These are phyloP conservation scores for Lanmaoa pseudosensibilis DNA, from an alignment of 768 basidiomycete species.

Conservation along the genomic window DNA sequence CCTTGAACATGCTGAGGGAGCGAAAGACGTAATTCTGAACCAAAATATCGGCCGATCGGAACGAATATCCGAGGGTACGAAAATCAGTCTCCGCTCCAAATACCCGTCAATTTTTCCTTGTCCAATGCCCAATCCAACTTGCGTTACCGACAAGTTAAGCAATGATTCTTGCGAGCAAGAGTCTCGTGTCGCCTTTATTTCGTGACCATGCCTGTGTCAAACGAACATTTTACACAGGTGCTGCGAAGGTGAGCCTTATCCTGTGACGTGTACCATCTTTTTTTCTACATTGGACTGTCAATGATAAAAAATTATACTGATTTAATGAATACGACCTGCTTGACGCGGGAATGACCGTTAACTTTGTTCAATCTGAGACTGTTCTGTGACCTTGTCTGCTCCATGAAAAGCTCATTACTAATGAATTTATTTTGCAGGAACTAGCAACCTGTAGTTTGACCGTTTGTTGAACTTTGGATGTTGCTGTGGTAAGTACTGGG, in stretches of 20 bases:
- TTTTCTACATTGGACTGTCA: neutral
- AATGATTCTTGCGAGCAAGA: neutral
- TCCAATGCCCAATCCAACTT: neutral
- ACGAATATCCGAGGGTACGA: neutral
- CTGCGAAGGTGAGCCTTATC: neutral
- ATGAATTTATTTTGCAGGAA: neutral
- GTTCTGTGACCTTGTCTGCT: neutral
- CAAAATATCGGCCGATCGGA: too few relatives aligned
- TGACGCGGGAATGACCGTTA: conserved; percentile 6
- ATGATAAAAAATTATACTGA: conserved; percentile 14
- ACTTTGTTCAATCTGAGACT: neutral
- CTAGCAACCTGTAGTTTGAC: too few relatives aligned
- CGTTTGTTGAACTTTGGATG: too few relatives aligned
- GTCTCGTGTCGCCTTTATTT: neutral
- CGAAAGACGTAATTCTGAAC: too few relatives aligned
- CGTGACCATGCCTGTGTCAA: neutral
- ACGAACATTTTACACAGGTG: neutral
- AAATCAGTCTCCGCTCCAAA: neutral
- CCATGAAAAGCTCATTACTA: neutral
- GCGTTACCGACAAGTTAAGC: too few relatives aligned
- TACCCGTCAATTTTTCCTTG: too few relatives aligned
- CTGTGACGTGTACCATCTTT: too few relatives aligned
- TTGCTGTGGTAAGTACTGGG: too few relatives aligned
- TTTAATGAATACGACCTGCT: conserved; percentile 17
- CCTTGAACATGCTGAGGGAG: too few relatives aligned